Base-by-base conservation (phyloP, 2,329 filamentous ascomycete genomes). In the Aspergillus costaricaensis region DNA sequence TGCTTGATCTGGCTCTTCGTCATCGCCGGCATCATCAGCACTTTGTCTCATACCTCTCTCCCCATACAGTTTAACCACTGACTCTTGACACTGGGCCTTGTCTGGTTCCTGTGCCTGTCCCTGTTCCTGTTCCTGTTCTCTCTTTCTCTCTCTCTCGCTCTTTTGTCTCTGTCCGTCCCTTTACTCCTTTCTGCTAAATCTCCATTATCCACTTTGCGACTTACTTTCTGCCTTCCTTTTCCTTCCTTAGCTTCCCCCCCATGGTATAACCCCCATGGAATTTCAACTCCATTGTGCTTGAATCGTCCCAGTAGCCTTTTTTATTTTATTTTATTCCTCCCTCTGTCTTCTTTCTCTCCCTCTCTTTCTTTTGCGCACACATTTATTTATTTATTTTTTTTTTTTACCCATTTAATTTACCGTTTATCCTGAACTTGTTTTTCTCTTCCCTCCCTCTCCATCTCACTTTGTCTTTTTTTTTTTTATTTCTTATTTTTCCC, bases 371-470 rank as follows among this genome's bases (percentile, higher is more conserved):
- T 36, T 36, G 32, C 32, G 5, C 32, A 36, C 32, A 36, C 32
- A 36, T 36, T 36, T 59, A 38, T 51, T 32, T 25, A 5, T 23
- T 23, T 23, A 21, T 21, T 6, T 23, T 52, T 6, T 23, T 52
- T 14, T 55, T 56, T 48, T 48, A 53, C 57, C 36, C 21, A 43
- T 47, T 56, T 32, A 48, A 58, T 38, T 48, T 41, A 48, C 58
- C 44, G 49, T 57, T 27, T 27, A 23, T 48, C n/a, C 7, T 53
- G 44, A 54, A 21, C 59, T 43, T 49, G 36, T 44, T 54, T 59
- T 60, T 51, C 50, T 60, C 43, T 57, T 44, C 55, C 57, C 43
- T 54, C 44, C 56, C n/a, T 53, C 27, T 14, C 30, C 30, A 36
- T 36, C 30, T 36, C 30, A 36, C 30, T 14, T 12, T 14, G 30